phyloP scores from a whole-genome alignment of 768 basidiomycete species.

The Boletales sp. region DNA sequence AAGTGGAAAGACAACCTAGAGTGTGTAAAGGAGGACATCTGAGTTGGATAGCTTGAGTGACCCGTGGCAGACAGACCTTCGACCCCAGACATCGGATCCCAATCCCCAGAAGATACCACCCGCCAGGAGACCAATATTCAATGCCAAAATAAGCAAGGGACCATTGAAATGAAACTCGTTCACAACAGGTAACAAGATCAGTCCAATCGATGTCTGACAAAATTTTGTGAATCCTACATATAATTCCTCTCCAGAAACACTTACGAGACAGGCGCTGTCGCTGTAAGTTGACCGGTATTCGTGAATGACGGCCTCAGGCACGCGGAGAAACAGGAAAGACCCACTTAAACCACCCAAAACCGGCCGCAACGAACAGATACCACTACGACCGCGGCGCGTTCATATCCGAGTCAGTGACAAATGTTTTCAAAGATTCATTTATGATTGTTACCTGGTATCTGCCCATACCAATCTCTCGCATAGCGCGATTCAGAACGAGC shows the following conservation, averaged over 20 bases:
- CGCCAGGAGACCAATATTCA: slow-evolving; percentile 50
- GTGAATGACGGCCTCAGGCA: background rate
- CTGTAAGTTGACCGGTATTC: slow-evolving; percentile 11
- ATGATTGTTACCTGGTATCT: slow-evolving; percentile 42
- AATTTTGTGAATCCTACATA: too few species aligned
- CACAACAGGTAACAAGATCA: slow-evolving; percentile 46
- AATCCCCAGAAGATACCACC: slow-evolving; percentile 49
- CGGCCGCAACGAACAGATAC: slow-evolving; percentile 36
- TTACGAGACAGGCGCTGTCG: slow-evolving; percentile 39
- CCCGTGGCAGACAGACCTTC: slow-evolving; percentile 29
- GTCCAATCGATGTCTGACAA: slow-evolving; percentile 36
- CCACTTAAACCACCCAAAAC: slow-evolving; percentile 43
- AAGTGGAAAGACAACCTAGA: slow-evolving; percentile 50
- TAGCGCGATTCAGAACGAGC: slow-evolving; percentile 40
- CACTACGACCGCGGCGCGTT: slow-evolving; percentile 31
- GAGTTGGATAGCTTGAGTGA: background rate
- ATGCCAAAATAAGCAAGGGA: slow-evolving; percentile 48
- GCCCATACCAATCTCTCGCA: slow-evolving; percentile 57
- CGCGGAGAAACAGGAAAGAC: slow-evolving; percentile 5
- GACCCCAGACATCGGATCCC: slow-evolving; percentile 50
- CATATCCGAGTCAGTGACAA: background rate
- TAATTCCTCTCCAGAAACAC: background rate
- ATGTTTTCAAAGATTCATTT: too few species aligned
- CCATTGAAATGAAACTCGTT: slow-evolving; percentile 46
- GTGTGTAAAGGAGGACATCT: too few species aligned